Evolutionary conservation across 306 rosid species (phyloP).

Genomic region (Senna tora): DNA sequence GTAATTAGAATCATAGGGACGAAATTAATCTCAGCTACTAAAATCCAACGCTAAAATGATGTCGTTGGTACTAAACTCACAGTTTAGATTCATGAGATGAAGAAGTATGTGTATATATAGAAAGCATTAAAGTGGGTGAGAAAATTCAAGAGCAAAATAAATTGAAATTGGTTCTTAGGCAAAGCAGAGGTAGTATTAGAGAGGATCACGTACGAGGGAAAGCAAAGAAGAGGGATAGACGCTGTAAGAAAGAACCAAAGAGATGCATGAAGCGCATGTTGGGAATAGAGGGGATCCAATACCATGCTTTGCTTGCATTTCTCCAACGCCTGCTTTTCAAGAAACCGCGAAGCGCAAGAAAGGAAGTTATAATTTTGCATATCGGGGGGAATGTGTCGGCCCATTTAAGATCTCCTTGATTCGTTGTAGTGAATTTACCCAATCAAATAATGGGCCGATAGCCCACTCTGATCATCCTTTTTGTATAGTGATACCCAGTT

Average conservation of each 20-base stretch:
- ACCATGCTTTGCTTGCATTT: slow-evolving; percentile 38
- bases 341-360: slow-evolving; percentile 42
- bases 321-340: slow-evolving; percentile 37
- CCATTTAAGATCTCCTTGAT: too few species aligned
- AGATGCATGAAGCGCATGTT: not conserved
- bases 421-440: not conserved
- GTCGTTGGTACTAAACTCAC: not conserved
- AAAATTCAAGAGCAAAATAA: slow-evolving; percentile 9
- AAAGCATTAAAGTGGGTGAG: not conserved
- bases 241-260: not conserved
- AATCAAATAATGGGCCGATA: not conserved
- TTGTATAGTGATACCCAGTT: too few species aligned
- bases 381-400: too few species aligned
- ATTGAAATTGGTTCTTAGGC: not conserved
- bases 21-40: not conserved
- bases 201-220: not conserved
- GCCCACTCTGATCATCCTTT: not conserved
- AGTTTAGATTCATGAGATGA: not conserved
- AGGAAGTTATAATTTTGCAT: slow-evolving; percentile 17
- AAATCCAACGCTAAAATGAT: not conserved
- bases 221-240: not conserved
- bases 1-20: not conserved
- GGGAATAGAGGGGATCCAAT: slow-evolving; percentile 42
- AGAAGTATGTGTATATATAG: not conserved
- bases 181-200: slow-evolving; percentile 4